Conservation (phyloP, 148 eudicot species). For the Limonium bicolor region DNA sequence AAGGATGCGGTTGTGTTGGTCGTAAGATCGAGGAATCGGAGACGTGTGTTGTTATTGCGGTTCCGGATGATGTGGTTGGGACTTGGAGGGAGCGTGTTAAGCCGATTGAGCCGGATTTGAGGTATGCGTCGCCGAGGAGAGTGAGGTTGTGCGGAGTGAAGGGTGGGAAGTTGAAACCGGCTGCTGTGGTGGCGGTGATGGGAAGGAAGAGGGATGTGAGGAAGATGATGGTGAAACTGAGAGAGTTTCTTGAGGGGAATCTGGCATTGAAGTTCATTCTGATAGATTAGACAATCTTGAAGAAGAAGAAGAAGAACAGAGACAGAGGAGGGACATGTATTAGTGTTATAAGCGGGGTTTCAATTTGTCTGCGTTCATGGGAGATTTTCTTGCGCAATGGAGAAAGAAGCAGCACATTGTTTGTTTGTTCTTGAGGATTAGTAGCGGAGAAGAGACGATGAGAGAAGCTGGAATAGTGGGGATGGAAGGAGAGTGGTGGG, state of each 20-base stretch:
- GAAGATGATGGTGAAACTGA: constrained; percentile 10
- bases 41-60: constrained; percentile 47
- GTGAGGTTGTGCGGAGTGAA: constrained; percentile 56
- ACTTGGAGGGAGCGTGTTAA: constrained; percentile 47
- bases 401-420: neutral
- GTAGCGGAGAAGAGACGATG: no score
- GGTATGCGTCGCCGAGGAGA: constrained; percentile 66
- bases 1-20: constrained; percentile 54
- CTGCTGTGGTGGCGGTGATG: constrained; percentile 3
- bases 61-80: constrained; percentile 69
- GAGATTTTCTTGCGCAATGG: no score
- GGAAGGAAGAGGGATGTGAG: constrained; percentile 5
- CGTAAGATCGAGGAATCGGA: constrained; percentile 38
- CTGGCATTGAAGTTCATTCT: neutral
- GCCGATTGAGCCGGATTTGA: constrained; percentile 44
- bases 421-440: neutral
- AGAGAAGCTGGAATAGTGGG: neutral
- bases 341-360: no score
- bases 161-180: constrained; percentile 30
- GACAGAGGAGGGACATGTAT: neutral
- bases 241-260: constrained; percentile 27
- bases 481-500: constrained; percentile 8
- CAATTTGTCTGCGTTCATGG: no score
- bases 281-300: constrained; percentile 1
- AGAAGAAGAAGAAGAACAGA: constrained; percentile 6